Evolutionary conservation across 768 basidiomycete species (phyloP).

Genomic region (Xerocomellus chrysenteron): DNA sequence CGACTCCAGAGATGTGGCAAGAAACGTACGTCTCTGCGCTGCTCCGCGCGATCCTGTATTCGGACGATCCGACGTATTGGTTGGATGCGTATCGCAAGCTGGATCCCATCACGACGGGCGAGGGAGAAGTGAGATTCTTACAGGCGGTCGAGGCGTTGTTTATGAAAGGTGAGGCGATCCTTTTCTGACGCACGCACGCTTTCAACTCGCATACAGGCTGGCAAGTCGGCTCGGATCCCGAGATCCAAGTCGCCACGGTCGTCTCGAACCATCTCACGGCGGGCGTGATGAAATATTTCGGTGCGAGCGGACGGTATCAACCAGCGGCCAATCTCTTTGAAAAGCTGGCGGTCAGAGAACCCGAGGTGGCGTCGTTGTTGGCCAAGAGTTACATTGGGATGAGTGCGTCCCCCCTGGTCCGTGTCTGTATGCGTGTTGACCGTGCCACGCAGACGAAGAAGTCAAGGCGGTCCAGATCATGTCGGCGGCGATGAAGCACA

Average conservation of each 20-base stretch:
- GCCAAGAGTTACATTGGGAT: slow-evolving; percentile 94
- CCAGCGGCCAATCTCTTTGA: slow-evolving; percentile 93
- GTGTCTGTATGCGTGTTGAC: neutral
- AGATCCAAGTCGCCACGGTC: slow-evolving; percentile 96
- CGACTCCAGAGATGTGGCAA: slow-evolving; percentile 92
- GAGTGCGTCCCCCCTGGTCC: slow-evolving; percentile 59
- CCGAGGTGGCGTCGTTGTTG: slow-evolving; percentile 85
- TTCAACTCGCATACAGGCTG: slow-evolving; percentile 57
- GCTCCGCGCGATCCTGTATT: slow-evolving; percentile 89
- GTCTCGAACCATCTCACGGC: slow-evolving; percentile 96
- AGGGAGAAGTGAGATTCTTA: slow-evolving; percentile 87
- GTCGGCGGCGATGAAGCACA: slow-evolving; percentile 74
- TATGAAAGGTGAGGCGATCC: slow-evolving; percentile 58
- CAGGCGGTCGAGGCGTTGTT: slow-evolving; percentile 89
- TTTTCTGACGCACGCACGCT: neutral
- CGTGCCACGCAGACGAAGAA: slow-evolving; percentile 74
- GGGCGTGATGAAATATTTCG: slow-evolving; percentile 95
- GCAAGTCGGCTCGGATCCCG: slow-evolving; percentile 98
- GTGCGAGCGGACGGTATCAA: slow-evolving; percentile 84
- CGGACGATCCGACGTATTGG: slow-evolving; percentile 89
- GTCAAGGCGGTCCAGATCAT: slow-evolving; percentile 98
- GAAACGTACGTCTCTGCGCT: slow-evolving; percentile 96
- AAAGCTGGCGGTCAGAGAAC: slow-evolving; percentile 79
- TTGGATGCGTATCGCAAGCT: slow-evolving; percentile 94
- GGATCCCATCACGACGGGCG: slow-evolving; percentile 87